Conservation (phyloP, 1,139 yeast genomes). For the Citeromyces hawaiiensis region DNA sequence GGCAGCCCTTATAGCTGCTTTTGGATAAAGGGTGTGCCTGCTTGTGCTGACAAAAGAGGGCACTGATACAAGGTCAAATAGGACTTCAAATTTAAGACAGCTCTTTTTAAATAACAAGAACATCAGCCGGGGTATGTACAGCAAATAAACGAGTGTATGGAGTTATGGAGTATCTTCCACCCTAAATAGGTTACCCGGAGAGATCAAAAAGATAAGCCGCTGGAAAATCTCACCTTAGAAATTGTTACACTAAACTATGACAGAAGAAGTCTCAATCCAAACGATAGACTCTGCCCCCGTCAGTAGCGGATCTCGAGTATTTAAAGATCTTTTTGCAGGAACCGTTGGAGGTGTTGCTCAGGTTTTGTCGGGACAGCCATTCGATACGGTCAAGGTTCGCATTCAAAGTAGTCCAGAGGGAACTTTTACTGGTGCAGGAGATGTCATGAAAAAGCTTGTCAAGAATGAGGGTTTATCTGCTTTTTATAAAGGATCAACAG, state of each 20-base stretch:
- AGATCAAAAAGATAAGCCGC: not conserved
- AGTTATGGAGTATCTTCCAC: no score
- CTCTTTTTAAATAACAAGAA: no score
- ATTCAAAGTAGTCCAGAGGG: constrained; percentile 78
- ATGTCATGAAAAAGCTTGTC: constrained; percentile 58
- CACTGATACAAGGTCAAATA: no score
- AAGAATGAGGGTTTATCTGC: constrained; percentile 56
- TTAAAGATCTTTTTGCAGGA: constrained; percentile 79
- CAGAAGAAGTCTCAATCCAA: constrained; percentile 29
- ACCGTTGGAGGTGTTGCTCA: constrained; percentile 93
- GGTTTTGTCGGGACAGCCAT: constrained; percentile 92
- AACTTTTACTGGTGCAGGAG: constrained; percentile 58
- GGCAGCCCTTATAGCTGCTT: no score
- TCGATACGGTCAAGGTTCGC: constrained; percentile 87
- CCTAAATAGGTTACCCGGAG: not conserved
- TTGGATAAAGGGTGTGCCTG: no score
- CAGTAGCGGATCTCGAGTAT: constrained; percentile 35
- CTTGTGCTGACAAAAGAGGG: no score
- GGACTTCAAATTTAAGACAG: no score
- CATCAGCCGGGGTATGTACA: no score
- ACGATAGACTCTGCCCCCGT: constrained; percentile 16
- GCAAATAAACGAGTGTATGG: no score
- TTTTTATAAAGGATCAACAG: constrained; percentile 39
- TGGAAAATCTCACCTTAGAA: not conserved
- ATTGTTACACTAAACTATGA: constrained; percentile 6